Evolutionary conservation across 202 grass and related monocot species (phyloP).

Genomic region (Panicum hallii): DNA sequence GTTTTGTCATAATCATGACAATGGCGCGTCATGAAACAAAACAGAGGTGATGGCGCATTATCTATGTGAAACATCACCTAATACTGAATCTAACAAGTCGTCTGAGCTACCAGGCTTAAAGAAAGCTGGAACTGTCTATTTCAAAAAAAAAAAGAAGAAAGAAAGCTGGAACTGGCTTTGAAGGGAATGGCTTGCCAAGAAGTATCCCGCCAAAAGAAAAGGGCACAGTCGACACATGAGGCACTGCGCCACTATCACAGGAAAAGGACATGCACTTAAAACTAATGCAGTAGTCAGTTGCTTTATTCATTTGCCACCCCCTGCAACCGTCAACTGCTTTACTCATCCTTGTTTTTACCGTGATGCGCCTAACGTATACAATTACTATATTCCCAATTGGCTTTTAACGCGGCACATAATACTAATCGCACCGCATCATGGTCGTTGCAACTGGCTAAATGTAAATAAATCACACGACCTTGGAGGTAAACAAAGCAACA

Average conservation of each 20-base stretch:
- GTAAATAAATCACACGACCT: not conserved
- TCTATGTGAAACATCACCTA: not conserved
- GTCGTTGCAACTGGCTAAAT: not conserved
- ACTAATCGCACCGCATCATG: not conserved
- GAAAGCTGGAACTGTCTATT: not conserved
- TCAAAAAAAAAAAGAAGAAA: not conserved
- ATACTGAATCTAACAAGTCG: conserved; percentile 1
- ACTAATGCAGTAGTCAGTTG: not conserved
- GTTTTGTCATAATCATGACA: not conserved
- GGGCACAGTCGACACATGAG: not conserved
- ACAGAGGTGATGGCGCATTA: not conserved
- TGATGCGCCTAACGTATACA: not conserved
- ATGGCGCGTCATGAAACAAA: not conserved
- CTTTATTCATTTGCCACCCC: not conserved
- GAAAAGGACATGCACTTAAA: not conserved
- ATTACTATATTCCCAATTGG: not conserved
- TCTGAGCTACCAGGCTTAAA: conserved; percentile 25
- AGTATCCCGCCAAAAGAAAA: not conserved
- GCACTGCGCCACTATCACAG: not conserved
- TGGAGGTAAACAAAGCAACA: not conserved
- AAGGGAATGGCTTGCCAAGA: not conserved
- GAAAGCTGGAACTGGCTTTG: not conserved
- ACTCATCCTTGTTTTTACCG: not conserved
- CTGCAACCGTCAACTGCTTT: not conserved
- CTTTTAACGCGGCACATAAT: not conserved